Percentiles rank a stretch among this genome's conserved stretches.
Evolutionary conservation across 1,139 yeast species (phyloP).

Genomic region (Pneumocystis wakefieldiae): DNA sequence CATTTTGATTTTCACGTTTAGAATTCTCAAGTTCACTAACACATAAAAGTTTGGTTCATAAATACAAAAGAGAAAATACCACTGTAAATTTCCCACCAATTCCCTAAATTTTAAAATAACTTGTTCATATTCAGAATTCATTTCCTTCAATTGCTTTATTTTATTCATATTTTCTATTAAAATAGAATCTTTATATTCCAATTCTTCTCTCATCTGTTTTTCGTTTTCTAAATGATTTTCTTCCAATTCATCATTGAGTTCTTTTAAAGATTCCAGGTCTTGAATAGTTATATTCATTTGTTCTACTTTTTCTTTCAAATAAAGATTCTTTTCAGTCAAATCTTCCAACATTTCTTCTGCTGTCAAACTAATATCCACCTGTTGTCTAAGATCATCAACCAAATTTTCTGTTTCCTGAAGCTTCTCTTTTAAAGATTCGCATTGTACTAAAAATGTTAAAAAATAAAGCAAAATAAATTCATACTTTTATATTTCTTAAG

Average conservation of each 20-base stretch:
- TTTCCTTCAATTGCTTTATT: conserved; percentile 9
- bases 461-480: conserved; percentile 12
- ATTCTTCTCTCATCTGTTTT: conserved; percentile 34
- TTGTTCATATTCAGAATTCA: conserved; percentile 17
- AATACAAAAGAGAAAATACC: conserved; percentile 3
- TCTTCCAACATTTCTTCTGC: conserved; percentile 37
- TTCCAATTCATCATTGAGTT: conserved; percentile 50
- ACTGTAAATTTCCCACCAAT: conserved; percentile 21
- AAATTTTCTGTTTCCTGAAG: conserved; percentile 30
- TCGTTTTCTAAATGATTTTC: conserved; percentile 41
- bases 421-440: conserved; percentile 21
- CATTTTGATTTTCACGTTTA: conserved; percentile 14
- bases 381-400: conserved; percentile 33
- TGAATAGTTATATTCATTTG: conserved; percentile 28
- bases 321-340: conserved; percentile 41
- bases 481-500: conserved; percentile 10
- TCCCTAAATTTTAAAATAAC: conserved; percentile 23
- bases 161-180: conserved; percentile 15
- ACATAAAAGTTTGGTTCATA: neutral
- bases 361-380: conserved; percentile 25
- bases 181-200: conserved; percentile 18
- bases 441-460: conserved; percentile 15
- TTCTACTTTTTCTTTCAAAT: conserved; percentile 29
- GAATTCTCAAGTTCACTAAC: conserved; percentile 19
- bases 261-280: conserved; percentile 47